Percentiles rank a stretch among this genome's conserved stretches.
Evolutionary conservation across 2,329 filamentous ascomycete genomes (phyloP).

Genomic region (Aspergillus intermedius): DNA sequence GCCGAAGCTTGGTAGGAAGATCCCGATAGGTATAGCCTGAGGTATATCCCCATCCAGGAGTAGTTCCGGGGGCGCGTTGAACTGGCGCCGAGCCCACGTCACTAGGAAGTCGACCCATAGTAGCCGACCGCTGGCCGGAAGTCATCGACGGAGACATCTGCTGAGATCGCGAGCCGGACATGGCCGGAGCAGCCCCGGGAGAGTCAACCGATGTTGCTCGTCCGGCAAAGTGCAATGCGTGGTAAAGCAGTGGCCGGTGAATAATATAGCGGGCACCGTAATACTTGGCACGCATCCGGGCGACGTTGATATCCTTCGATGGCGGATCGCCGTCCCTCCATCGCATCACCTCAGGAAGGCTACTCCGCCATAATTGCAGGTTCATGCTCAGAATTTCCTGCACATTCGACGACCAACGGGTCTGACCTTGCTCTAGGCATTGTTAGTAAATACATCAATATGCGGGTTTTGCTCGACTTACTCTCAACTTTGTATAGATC

Average conservation of each 20-base stretch:
- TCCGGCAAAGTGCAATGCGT: slow-evolving; percentile 49
- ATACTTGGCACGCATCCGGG: slow-evolving; percentile 84
- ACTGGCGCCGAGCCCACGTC: slow-evolving; percentile 26
- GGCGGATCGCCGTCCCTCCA: slow-evolving; percentile 66
- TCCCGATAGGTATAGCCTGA: slow-evolving; percentile 14
- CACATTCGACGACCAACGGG: slow-evolving; percentile 32
- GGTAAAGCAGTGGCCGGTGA: slow-evolving; percentile 67
- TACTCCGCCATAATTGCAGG: slow-evolving; percentile 49
- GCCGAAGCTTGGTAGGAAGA: slow-evolving; percentile 41
- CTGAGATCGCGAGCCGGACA: slow-evolving; percentile 24
- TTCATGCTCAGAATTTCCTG: slow-evolving; percentile 41
- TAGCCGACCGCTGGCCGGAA: slow-evolving; percentile 22
- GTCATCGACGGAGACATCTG: slow-evolving; percentile 31
- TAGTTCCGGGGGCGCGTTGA: slow-evolving; percentile 3
- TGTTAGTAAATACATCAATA: neutral
- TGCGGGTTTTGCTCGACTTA: slow-evolving; percentile 8
- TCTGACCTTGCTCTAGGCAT: slow-evolving; percentile 23
- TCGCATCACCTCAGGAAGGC: slow-evolving; percentile 47
- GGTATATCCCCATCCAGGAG: slow-evolving; percentile 1
- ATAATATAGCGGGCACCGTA: slow-evolving; percentile 90
- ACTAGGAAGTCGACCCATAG: slow-evolving; percentile 27
- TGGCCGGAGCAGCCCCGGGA: slow-evolving; percentile 21
- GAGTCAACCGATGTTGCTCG: slow-evolving; percentile 25
- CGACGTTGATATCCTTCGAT: slow-evolving; percentile 68
- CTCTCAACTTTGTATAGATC: slow-evolving; percentile 45